Evolutionary conservation across 2,329 filamentous ascomycete species (phyloP), one percentile per base, ranked within the genome.

Genomic region (Fusarium odoratissimum): DNA sequence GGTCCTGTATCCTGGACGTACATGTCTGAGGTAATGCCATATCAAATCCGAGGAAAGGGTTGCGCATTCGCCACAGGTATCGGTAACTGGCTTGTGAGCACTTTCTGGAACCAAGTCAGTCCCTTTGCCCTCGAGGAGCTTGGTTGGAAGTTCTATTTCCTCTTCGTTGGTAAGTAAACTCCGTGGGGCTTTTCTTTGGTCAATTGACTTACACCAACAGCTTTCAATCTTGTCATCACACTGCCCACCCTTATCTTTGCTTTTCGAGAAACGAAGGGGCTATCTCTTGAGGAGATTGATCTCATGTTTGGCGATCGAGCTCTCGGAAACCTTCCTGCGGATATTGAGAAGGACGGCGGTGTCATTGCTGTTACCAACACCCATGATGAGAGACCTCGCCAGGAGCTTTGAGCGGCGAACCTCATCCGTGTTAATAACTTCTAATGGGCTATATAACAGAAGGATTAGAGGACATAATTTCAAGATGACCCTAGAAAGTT

Each of bases 21-120:
- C 78, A 89, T 89, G 80, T 84, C 85, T 5, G 89, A 91, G 77
- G 86, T 91, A 65, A 87, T 89, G 85, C 89, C 90, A 4, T 87
- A 90, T 81, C 88, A 88, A 75, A 91, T 91, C 65, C 87, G 90
- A 45, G 72, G 65, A 33, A 78, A 72, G 42, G 76, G 76, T 4
- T 75, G 69, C 28, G 75, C 76, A 6, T 75, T 78, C 51, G 73
- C 75, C 17, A 78, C 76, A 2, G 75, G 75, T 23, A 69, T 77
- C 21, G 75, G 75, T 14, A 77, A 77, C 58, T 77, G 75, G 75
- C 73, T 77, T 17, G 75, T 77, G 16, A 71, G 65, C 11, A 77
- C 89, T 0, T 82, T 91, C 33, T 91, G 88, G 83, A 85, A 85
- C 12, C 89, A 91, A 74, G 85, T 90, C 7, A 87, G 84, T 5